Percentiles rank a stretch among this genome's conserved stretches.
phyloP scores from a whole-genome alignment of 73 alveolate species.

The Paraurostyla sp. region DNA sequence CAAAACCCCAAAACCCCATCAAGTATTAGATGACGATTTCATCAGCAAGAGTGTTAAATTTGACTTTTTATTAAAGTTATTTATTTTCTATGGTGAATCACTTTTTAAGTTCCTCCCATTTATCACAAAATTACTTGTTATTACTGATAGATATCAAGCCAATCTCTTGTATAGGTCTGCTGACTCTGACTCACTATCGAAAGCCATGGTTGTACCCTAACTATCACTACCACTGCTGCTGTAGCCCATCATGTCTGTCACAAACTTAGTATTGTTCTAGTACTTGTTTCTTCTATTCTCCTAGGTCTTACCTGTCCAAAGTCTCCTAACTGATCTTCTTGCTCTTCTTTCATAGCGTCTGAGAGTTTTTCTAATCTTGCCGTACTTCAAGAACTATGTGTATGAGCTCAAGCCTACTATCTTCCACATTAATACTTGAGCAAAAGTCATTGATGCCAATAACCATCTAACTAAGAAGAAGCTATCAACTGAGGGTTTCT shows the following conservation, averaged over 20 bases:
- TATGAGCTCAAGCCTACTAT: not conserved
- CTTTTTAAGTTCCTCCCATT: too few species aligned
- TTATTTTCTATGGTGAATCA: too few species aligned
- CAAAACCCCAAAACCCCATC: too few species aligned
- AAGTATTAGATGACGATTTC: too few species aligned
- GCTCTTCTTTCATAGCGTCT: not conserved
- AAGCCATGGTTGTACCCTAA: too few species aligned
- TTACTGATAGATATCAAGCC: too few species aligned
- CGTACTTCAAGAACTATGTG: not conserved
- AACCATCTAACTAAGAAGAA: not conserved
- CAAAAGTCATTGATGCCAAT: not conserved
- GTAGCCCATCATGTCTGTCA: conserved; percentile 16
- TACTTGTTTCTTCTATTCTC: not conserved
- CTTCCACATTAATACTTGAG: not conserved
- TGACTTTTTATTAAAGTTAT: too few species aligned
- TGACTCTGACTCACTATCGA: too few species aligned
- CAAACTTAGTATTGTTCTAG: not conserved
- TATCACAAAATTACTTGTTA: too few species aligned
- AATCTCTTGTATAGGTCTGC: too few species aligned
- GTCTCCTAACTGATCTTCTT: not conserved
- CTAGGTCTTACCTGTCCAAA: not conserved
- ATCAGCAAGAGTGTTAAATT: too few species aligned
- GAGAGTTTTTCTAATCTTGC: not conserved
- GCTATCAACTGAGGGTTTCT: not conserved
- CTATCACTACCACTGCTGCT: not conserved